Evolutionary conservation across 202 grass and related monocot species (phyloP), one percentile per base, ranked within the genome.

Genomic region (Saccharum hybrid): DNA sequence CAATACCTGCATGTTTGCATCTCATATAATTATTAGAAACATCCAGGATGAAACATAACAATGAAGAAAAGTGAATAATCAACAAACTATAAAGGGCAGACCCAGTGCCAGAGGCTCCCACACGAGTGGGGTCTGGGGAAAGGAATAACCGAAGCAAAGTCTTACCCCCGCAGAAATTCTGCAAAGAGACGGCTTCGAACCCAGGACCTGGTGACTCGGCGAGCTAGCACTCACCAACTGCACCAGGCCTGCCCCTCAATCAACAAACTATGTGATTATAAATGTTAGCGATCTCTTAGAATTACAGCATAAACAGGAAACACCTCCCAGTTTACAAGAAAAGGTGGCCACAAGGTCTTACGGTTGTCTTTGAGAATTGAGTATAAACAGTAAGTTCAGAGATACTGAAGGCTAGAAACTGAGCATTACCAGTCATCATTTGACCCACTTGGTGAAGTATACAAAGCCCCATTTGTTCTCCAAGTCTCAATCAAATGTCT

Each of bases 341-440:
- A 56, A 19, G 38, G 38, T 8, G 16, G 3, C 11, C 8, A 33
- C 14, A 63, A 42, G 61, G 30, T 66, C 10, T 36, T 51, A 10
- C 26, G 16, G 1, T 77, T 60, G 6, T 21, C 23, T 77, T 48
- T 54, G 4, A 86, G 31, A 39, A 86, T n/a, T 31, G 18, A 72
- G 66, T 2, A 66, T 59, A 5, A 80, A 79, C 11, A 77, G 71
- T 1, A 66, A 57, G 64, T 81, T n/a, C 36, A 76, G 56, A 19
- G n/a, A 68, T n/a, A 52, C 75, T 37, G 30, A 54, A 65, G 19
- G 21, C 38, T 71, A 71, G 14, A 81, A 81, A 75, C 12, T 60
- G 43, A 63, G 38, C n/a, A 81, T 68, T 86, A 98, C 90, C 92
- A 94, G 60, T 98, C 95, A 88, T 98, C 95, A 68, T 98, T 98